These are phyloP conservation scores for Schizothecium vesticola DNA, from an alignment of 495 filamentous ascomycete species.

Conservation along the genomic window DNA sequence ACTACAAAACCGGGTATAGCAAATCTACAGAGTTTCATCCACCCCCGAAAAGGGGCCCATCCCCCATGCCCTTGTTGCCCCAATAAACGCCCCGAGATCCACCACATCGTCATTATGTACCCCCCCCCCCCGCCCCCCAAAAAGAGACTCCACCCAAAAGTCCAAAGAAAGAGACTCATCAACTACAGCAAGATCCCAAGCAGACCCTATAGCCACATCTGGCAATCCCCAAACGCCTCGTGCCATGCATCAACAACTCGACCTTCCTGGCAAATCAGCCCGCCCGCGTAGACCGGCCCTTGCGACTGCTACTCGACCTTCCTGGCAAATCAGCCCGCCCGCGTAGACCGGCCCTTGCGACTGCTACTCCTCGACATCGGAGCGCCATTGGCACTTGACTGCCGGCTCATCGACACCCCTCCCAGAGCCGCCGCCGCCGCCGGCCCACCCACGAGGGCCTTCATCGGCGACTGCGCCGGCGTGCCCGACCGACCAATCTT, in stretches of 20 bases:
- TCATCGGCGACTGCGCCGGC: conserved; percentile 24
- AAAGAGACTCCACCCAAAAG: not conserved
- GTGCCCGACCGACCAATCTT: conserved; percentile 26
- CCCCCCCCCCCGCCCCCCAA: not conserved
- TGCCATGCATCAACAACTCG: not conserved
- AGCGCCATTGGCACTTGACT: conserved; percentile 44
- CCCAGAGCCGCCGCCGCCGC: conserved; percentile 15
- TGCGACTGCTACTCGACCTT: conserved; percentile 35
- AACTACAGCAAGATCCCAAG: not conserved
- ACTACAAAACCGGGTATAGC: not conserved
- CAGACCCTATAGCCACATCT: not conserved
- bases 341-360: conserved; percentile 29
- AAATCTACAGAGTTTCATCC: not conserved
- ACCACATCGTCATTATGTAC: not conserved
- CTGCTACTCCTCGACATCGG: conserved; percentile 46
- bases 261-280: conserved; percentile 7
- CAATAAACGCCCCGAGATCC: not conserved
- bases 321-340: conserved; percentile 20
- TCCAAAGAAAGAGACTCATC: not conserved
- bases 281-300: conserved; percentile 27
- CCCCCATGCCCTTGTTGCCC: not conserved
- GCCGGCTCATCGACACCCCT: conserved; percentile 45
- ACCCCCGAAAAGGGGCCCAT: not conserved
- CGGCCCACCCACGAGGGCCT: conserved; percentile 15
- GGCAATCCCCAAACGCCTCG: not conserved